Percentiles rank a stretch among this genome's conserved stretches.
Evolutionary conservation across 352 stramenopile genomes (phyloP).

Genomic region (Phytophthora megakarya): DNA sequence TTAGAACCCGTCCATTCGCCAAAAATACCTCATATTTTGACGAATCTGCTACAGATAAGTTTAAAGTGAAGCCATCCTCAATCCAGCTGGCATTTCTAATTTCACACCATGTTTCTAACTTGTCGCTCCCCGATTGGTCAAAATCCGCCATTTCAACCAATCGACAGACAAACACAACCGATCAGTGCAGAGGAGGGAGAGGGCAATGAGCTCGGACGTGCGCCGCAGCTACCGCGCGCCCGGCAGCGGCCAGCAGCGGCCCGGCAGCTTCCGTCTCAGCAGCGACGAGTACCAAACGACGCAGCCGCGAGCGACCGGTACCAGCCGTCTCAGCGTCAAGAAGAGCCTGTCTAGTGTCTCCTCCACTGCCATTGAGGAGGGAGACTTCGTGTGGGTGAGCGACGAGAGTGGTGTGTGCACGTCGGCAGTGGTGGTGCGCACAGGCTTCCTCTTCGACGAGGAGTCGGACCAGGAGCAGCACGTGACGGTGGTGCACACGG

Average conservation of each 20-base stretch:
- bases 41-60: too few species aligned
- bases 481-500: constrained; percentile 79
- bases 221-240: constrained; percentile 26
- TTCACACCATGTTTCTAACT: background rate
- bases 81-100: background rate
- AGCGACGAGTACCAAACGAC: constrained; percentile 19
- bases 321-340: constrained; percentile 12
- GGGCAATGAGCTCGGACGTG: constrained; percentile 35
- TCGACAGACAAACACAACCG: constrained; percentile 10
- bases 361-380: constrained; percentile 46
- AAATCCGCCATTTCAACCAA: constrained; percentile 9
- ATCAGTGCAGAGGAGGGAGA: constrained; percentile 1
- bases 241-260: constrained; percentile 7
- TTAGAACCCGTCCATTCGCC: too few species aligned
- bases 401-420: constrained; percentile 58
- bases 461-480: constrained; percentile 66
- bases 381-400: constrained; percentile 70
- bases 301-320: background rate
- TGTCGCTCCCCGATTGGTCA: background rate
- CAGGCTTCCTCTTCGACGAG: constrained; percentile 65
- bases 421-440: constrained; percentile 64
- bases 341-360: constrained; percentile 7
- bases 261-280: constrained; percentile 28
- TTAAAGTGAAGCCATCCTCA: background rate
- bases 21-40: too few species aligned